Evolutionary conservation across 2,329 filamentous ascomycete genomes (phyloP).

Genomic region (Monilinia fructigena): DNA sequence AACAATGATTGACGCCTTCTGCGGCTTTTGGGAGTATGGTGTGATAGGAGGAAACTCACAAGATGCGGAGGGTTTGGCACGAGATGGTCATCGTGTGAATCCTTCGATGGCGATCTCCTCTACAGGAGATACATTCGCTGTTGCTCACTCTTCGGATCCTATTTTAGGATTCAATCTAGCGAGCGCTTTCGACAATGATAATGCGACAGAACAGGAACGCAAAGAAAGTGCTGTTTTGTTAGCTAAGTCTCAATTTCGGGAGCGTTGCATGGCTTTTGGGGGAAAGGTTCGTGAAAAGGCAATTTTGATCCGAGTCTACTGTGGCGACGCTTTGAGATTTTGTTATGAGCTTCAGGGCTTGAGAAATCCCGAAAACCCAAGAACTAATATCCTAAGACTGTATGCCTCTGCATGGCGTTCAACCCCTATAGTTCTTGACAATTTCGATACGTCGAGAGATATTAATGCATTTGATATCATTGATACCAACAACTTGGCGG

Average conservation of each 20-base stretch:
- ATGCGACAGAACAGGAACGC: background rate
- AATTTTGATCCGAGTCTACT: conserved; percentile 22
- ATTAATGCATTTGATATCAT: conserved; percentile 19
- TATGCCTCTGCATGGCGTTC: conserved; percentile 7
- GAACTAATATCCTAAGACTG: background rate
- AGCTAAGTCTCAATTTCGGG: conserved; percentile 17
- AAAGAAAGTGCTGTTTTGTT: conserved; percentile 10
- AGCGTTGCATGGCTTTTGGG: conserved; percentile 21
- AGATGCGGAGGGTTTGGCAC: background rate
- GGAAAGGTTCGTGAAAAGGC: background rate
- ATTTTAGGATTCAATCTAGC: conserved; percentile 25
- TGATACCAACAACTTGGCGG: conserved; percentile 27
- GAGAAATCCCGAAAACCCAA: background rate
- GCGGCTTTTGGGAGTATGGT: conserved; percentile 4
- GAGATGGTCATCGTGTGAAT: conserved; percentile 11
- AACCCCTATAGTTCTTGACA: background rate
- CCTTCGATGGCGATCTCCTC: conserved; percentile 24
- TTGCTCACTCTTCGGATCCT: conserved; percentile 26
- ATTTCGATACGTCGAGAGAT: background rate
- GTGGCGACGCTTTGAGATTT: conserved; percentile 27
- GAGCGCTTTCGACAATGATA: conserved; percentile 20
- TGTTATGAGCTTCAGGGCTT: conserved; percentile 25
- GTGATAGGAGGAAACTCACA: conserved; percentile 15
- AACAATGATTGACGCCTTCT: background rate
- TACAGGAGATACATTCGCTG: background rate